These are phyloP conservation scores for Fimicolochytrium jonesii DNA, from an alignment of 192 early-diverging fungal genomes.

Conservation along the genomic window DNA sequence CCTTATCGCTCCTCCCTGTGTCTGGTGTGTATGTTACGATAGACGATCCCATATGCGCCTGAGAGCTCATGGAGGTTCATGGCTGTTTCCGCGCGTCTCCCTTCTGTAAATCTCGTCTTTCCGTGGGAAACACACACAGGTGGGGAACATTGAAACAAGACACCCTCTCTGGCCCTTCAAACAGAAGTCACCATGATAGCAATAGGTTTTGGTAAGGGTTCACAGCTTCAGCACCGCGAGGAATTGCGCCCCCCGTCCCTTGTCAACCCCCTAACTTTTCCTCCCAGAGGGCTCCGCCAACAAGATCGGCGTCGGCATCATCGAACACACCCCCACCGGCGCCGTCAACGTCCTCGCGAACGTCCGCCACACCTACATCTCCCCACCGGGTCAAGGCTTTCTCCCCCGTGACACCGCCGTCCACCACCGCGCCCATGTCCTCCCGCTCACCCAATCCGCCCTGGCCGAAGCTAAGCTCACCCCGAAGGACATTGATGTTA, in stretches of 20 bases:
- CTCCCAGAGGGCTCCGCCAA: conserved; percentile 70
- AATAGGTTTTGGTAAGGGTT: conserved; percentile 22
- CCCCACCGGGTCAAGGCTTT: conserved; percentile 95
- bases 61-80: no score
- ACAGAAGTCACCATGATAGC: no score
- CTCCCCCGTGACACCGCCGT: conserved; percentile 88
- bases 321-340: conserved; percentile 59
- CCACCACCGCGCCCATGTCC: conserved; percentile 80
- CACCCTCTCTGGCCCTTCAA: no score
- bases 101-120: no score
- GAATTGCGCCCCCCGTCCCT: background rate
- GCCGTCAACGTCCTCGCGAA: conserved; percentile 78
- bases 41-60: no score
- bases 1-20: no score
- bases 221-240: background rate
- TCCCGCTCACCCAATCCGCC: conserved; percentile 72
- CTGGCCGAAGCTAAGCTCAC: conserved; percentile 69
- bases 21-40: no score
- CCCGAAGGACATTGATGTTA: conserved; percentile 77
- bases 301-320: conserved; percentile 95
- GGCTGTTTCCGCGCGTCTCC: no score
- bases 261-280: background rate
- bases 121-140: no score
- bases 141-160: no score
- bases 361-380: conserved; percentile 88